A percentile compares a stretch with the other conserved stretches of the same genome.
These are phyloP conservation scores for Tripterygium wilfordii DNA, from an alignment of 177 flowering plant species.

Conservation along the genomic window DNA sequence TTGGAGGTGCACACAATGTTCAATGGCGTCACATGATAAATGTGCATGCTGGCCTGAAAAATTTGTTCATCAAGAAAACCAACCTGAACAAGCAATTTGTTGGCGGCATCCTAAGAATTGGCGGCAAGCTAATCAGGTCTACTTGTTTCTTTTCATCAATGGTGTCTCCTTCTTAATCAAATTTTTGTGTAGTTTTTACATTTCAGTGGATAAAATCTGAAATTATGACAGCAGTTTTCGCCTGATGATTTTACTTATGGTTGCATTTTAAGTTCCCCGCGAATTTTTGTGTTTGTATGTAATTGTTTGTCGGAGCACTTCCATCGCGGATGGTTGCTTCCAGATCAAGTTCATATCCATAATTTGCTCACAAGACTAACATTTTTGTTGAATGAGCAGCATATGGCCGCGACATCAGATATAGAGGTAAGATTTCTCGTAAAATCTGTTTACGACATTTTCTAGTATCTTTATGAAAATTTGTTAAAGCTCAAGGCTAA, in stretches of 20 bases:
- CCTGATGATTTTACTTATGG: too few species aligned
- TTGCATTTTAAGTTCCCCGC: too few species aligned
- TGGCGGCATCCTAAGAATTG: slow-evolving; percentile 88
- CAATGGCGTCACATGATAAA: slow-evolving; percentile 64
- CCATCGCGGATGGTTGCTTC: too few species aligned
- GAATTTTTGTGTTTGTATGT: too few species aligned
- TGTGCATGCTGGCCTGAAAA: slow-evolving; percentile 80
- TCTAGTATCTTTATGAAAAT: too few species aligned
- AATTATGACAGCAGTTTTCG: too few species aligned
- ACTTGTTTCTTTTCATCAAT: slow-evolving; percentile 46
- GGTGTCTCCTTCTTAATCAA: not conserved
- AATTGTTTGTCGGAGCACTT: too few species aligned
- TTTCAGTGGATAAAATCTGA: too few species aligned
- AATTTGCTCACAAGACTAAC: slow-evolving; percentile 74
- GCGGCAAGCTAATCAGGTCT: slow-evolving; percentile 53
- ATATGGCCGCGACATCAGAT: slow-evolving; percentile 40
- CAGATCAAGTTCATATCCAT: too few species aligned
- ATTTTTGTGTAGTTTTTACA: too few species aligned
- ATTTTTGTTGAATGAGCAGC: slow-evolving; percentile 75
- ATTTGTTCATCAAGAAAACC: slow-evolving; percentile 38
- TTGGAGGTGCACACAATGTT: slow-evolving; percentile 73
- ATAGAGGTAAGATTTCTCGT: slow-evolving; percentile 65
- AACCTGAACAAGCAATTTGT: slow-evolving; percentile 65
- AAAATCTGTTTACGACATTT: too few species aligned
- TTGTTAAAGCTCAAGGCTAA: too few species aligned